Evolutionary conservation across 2,329 filamentous ascomycete species (phyloP), one percentile per base, ranked within the genome.

Genomic region (Davidsoniella eucalypti): DNA sequence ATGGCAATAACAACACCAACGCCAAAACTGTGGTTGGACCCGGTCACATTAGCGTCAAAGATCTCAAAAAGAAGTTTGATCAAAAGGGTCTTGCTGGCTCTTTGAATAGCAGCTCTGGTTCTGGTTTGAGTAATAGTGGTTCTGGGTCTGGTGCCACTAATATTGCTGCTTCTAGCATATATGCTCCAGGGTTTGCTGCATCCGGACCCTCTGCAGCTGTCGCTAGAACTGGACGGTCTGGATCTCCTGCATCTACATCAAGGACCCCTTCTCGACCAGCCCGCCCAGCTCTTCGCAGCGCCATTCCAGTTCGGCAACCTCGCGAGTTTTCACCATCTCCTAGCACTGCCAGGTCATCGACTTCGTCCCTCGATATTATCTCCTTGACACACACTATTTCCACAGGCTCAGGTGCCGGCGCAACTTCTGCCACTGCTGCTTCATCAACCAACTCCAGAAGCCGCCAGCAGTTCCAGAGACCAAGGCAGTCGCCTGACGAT

Each of bases 1-100:
- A n/a, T 17, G 39, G 44, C 21, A 39, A 23, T 23, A 23, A 23
- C 21, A 23, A 23, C 21, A 21, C 1, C 21, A 23, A 23, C 21
- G 5, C 21, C 5, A 23, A 38, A 17, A 39, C 44, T 12, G 26
- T 43, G 8, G 29, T 38, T 16, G 47, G 43, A 16, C 25, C 51
- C 12, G 48, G 49, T 17, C 52, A 54, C 7, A 54, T 54, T n/a
- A 88, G 82, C 54, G 83, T 92, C 57, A 86, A 82, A 65, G 84
- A 92, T 60, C 69, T 92, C 55, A 80, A 84, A 58, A 85, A 81
- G 63, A 80, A 76, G 50, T 92, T 90, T 65, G 84, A 90, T 63
- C 77, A 80, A 59, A 78, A 71, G 56, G 67, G 63, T 44, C 55
- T 60, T 21, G 51, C 59, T 5, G 25, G 54, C 21, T 5, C 21